Evolutionary conservation across 2,329 filamentous ascomycete genomes (phyloP), one percentile per base, ranked within the genome.

Genomic region (Teratosphaeria pseudoeucalypti): DNA sequence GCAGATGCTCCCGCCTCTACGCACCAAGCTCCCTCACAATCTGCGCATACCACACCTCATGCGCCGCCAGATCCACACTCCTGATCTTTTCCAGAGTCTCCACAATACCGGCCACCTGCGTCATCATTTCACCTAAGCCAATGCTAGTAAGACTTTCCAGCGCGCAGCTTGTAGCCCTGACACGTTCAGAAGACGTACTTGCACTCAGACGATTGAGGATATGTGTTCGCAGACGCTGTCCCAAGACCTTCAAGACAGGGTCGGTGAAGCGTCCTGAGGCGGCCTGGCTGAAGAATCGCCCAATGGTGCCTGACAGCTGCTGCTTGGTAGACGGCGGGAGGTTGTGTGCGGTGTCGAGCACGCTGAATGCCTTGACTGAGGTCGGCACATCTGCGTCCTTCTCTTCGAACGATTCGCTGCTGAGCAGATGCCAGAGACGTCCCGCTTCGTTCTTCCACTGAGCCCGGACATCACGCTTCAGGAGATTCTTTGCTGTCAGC

Each of bases 401-500:
- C n/a, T 59, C 54, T 52, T 26, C 34, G 34, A 26, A 58, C n/a
- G 52, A 57, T 49, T 43, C 57, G 34, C 14, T 60, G 2, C 58
- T 47, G 11, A 92, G 80, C 0, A 89, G 82, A 1, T 82, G 76
- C 77, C 87, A 83, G 64, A 92, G 83, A n/a, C 88, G 84, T 2
- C 79, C 77, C 0, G 88, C 87, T 73, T 92, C 87, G 27, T 79
- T 82, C 72, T 86, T 89, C 89, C 89, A 94, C 23, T 87, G 84
- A 12, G 82, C 82, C 53, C 89, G 84, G 3, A 90, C 87, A 68
- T 92, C 89, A 16, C 89, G 84, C 74, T 91, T 92, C 34, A 94
- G 81, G 7, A 92, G 78, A 66, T 91, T 92, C 77, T 94, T 94
- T 72, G 86, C 87, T 57, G 90, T 90, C 14, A 92, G 76, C 32